These are phyloP conservation scores for Excoecaria agallocha DNA, from an alignment of 345 rosid genomes.

Conservation along the genomic window DNA sequence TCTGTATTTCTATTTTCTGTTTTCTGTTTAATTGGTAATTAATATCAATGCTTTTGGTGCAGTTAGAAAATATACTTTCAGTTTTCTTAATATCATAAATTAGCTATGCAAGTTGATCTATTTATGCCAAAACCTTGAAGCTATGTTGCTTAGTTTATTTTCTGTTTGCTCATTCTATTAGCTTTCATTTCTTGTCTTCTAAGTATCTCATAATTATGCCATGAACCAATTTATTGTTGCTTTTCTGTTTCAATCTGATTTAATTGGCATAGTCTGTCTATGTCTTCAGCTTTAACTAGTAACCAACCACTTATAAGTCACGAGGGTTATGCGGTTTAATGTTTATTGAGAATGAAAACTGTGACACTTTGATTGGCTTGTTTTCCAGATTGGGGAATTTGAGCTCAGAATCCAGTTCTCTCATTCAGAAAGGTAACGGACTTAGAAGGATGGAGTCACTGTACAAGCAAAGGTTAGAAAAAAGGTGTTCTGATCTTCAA, in stretches of 20 bases:
- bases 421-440: constrained; percentile 38
- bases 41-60: not conserved
- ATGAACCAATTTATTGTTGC: not conserved
- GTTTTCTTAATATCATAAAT: not conserved
- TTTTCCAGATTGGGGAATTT: constrained; percentile 56
- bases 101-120: not conserved
- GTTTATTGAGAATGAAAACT: constrained; percentile 3
- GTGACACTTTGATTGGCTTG: constrained; percentile 3
- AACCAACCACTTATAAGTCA: not conserved
- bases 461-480: constrained; percentile 57
- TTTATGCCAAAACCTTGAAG: not conserved
- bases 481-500: constrained; percentile 57
- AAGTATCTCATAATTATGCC: not conserved
- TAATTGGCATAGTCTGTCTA: not conserved
- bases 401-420: constrained; percentile 41
- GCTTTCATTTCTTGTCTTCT: not conserved
- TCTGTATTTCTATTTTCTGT: not conserved
- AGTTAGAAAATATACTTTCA: not conserved
- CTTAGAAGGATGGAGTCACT: constrained; percentile 38
- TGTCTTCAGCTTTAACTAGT: not conserved
- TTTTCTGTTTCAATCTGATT: not conserved
- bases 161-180: not conserved
- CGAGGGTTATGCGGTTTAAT: not conserved
- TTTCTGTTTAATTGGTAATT: not conserved
- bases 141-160: not conserved